These are phyloP conservation scores for Neonectria neomacrospora DNA, from an alignment of 2,329 filamentous ascomycete species.

Conservation along the genomic window DNA sequence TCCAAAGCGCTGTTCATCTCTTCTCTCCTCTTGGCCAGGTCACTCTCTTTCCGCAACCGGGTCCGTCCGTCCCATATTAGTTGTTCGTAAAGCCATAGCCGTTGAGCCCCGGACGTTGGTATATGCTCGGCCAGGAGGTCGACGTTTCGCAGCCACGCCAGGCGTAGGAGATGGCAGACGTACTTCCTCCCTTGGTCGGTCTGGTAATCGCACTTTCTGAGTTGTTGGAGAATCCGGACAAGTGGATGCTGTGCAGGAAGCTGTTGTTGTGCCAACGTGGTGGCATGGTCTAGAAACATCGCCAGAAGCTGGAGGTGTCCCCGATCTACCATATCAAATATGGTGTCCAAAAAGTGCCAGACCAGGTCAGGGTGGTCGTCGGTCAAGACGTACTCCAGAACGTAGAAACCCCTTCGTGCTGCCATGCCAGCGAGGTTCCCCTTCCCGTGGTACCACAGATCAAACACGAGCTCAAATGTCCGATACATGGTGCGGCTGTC, in stretches of 20 bases:
- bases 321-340: slow-evolving; percentile 52
- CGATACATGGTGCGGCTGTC: slow-evolving; percentile 55
- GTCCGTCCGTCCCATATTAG: slow-evolving; percentile 54
- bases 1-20: slow-evolving; percentile 48
- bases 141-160: slow-evolving; percentile 53
- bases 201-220: slow-evolving; percentile 47
- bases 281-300: slow-evolving; percentile 50
- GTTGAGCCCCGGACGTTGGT: slow-evolving; percentile 43
- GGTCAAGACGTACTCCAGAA: slow-evolving; percentile 51
- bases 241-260: slow-evolving; percentile 50
- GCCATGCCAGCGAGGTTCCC: slow-evolving; percentile 52
- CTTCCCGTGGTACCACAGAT: slow-evolving; percentile 51
- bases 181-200: slow-evolving; percentile 47
- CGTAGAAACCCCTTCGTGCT: slow-evolving; percentile 50
- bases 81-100: slow-evolving; percentile 54
- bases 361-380: slow-evolving; percentile 52
- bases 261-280: slow-evolving; percentile 42
- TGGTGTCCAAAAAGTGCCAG: slow-evolving; percentile 53
- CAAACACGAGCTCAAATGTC: slow-evolving; percentile 53
- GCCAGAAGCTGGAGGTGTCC: slow-evolving; percentile 49
- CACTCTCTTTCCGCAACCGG: slow-evolving; percentile 47
- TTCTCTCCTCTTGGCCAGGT: slow-evolving; percentile 43
- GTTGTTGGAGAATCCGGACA: slow-evolving; percentile 47
- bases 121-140: slow-evolving; percentile 48
- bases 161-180: slow-evolving; percentile 48